Evolutionary conservation across 495 filamentous ascomycete genomes (phyloP).

Genomic region (Achaetomiella virescens): DNA sequence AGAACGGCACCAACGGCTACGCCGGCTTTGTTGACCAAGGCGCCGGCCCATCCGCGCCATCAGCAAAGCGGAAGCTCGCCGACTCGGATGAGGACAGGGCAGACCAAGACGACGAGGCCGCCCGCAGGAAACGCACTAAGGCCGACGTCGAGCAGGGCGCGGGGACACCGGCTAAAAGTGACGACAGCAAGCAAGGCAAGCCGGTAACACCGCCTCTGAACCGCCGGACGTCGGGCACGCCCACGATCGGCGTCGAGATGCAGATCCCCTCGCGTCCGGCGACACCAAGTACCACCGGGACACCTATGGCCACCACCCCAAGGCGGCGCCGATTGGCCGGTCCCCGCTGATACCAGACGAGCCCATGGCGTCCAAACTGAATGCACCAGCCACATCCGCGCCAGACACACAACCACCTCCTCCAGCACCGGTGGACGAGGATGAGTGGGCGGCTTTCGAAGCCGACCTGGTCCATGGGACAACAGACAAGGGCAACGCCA

Average conservation of each 20-base stretch:
- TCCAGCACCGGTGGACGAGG: constrained; percentile 56
- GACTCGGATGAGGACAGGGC: constrained; percentile 33
- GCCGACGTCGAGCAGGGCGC: constrained; percentile 21
- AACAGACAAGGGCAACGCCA: constrained; percentile 10
- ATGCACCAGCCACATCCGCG: constrained; percentile 14
- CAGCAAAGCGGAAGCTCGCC: constrained; percentile 39
- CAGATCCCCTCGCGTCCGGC: constrained; percentile 52
- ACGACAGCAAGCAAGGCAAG: constrained; percentile 1
- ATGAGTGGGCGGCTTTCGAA: constrained; percentile 88
- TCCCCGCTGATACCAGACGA: constrained; percentile 37
- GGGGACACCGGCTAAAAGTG: constrained; percentile 15
- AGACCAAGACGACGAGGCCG: constrained; percentile 32
- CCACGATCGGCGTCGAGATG: constrained; percentile 44
- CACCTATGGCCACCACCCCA: constrained; percentile 32
- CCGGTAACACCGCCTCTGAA: constrained; percentile 30
- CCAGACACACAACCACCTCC: constrained; percentile 9
- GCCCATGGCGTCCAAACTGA: constrained; percentile 1
- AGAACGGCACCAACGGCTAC: constrained; percentile 12
- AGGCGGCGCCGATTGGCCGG: constrained; percentile 26
- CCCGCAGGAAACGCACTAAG: constrained; percentile 40
- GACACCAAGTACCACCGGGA: constrained; percentile 36
- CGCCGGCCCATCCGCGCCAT: background rate
- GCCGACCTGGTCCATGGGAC: constrained; percentile 64
- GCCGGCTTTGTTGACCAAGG: constrained; percentile 10
- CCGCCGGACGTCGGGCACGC: constrained; percentile 34